Conservation (phyloP, 2,329 filamentous ascomycete species). For the Xylaria sp. region DNA sequence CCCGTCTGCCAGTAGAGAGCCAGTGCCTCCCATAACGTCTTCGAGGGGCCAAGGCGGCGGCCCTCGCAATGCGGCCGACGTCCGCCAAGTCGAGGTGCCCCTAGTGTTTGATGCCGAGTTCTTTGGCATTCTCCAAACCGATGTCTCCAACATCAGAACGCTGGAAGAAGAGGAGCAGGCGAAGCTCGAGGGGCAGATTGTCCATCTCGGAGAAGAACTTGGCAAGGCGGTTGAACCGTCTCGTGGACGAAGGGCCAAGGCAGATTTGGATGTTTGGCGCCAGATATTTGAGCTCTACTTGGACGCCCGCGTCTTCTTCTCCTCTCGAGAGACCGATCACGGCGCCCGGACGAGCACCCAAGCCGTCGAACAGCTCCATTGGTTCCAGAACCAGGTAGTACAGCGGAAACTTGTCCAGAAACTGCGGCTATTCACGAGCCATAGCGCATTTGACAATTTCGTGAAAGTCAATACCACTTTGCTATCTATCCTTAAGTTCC, state of each 20-base stretch:
- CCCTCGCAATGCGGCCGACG: conserved; percentile 21
- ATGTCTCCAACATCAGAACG: conserved; percentile 74
- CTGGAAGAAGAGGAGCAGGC: conserved; percentile 75
- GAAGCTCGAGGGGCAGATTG: conserved; percentile 71
- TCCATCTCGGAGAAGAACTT: conserved; percentile 72
- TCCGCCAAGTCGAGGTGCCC: conserved; percentile 73
- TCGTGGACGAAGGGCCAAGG: conserved; percentile 66
- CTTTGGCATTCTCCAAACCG: conserved; percentile 78
- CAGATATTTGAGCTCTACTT: conserved; percentile 85
- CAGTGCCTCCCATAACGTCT: neutral
- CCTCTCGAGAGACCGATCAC: conserved; percentile 76
- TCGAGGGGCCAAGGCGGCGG: neutral
- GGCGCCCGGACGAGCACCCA: conserved; percentile 73
- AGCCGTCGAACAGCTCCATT: conserved; percentile 74
- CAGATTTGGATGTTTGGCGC: conserved; percentile 80
- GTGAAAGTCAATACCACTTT: conserved; percentile 77
- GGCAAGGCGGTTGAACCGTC: conserved; percentile 72
- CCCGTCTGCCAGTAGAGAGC: neutral
- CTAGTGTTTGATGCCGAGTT: conserved; percentile 82
- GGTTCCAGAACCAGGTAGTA: conserved; percentile 76
- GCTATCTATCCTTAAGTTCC: conserved; percentile 84
- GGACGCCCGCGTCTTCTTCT: conserved; percentile 84
- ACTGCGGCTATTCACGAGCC: conserved; percentile 75
- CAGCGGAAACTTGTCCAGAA: conserved; percentile 66
- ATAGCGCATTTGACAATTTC: conserved; percentile 73